Conservation (phyloP, 208 protist genomes). For the Trypanosoma cruzi region DNA sequence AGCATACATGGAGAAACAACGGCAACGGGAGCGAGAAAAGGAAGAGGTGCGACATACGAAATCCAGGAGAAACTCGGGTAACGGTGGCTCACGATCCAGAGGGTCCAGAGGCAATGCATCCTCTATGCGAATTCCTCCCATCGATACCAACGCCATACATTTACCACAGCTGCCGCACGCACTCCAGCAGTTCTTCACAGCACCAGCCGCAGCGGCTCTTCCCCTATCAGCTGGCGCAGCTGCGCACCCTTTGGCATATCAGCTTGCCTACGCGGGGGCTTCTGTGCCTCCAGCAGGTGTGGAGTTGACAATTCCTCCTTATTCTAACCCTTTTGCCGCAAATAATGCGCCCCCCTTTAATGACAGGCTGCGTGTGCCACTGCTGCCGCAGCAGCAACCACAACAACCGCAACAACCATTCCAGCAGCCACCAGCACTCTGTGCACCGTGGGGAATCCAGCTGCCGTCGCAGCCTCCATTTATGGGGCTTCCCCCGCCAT, state of each 20-base stretch:
- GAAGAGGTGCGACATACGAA: constrained; percentile 10
- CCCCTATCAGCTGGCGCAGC: neutral
- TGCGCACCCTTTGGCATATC: neutral
- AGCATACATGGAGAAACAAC: constrained; percentile 29
- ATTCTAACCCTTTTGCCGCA: neutral
- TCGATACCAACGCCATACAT: neutral
- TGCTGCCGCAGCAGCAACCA: constrained; percentile 33
- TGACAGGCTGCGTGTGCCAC: neutral
- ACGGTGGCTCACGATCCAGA: neutral
- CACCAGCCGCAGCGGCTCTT: neutral
- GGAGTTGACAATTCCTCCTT: constrained; percentile 1
- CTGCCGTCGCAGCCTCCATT: neutral
- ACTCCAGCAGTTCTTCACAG: neutral
- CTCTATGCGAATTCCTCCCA: neutral
- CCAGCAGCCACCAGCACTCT: constrained; percentile 26
- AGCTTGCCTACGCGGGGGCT: neutral
- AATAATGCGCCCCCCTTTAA: neutral
- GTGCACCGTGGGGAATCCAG: constrained; percentile 7
- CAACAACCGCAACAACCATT: constrained; percentile 9
- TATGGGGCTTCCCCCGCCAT: constrained; percentile 2
- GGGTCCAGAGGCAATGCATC: neutral
- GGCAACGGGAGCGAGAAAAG: constrained; percentile 15
- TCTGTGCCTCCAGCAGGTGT: neutral
- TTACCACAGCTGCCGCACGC: neutral
- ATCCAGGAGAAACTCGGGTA: neutral